Evolutionary conservation across 148 eudicot species (phyloP), one percentile per base, ranked within the genome.

Genomic region (Fagopyrum homotropicum): DNA sequence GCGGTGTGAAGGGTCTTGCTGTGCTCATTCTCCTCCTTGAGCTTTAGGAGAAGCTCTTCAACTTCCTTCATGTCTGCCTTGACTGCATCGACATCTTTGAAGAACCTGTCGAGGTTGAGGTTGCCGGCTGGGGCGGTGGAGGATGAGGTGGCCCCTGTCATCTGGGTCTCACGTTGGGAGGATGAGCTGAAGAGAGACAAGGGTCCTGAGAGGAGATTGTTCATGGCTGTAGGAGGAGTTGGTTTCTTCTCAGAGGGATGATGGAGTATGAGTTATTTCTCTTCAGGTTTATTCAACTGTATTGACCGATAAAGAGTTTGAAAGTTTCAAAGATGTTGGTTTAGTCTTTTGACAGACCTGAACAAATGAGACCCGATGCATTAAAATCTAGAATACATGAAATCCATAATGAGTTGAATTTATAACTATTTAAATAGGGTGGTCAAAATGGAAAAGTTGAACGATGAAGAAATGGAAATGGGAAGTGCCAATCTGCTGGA

Each of bases 1-100:
- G 93, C 88, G 60, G 79, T 87, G 78, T 90, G 93, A 12, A 88
- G 82, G 6, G 90, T 88, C 63, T 91, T 91, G 80, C 87, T 79
- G 46, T 91, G 88, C 11, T 94, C 98, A 68, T 94, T 81, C 0
- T 87, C 76, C 0, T 78, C 44, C 7, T 75, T 84, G 56, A 94
- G 90, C 9, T 78, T 83, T 7, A 49, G 30, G 63, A 80, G 80
- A 2, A 91, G 56, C 3, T 80, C 75, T 35, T 91, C 95, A 48
- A 94, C 86, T 14, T 83, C 88, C n/a, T 76, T 64, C 56, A 94
- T 77, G 40, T 89, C 91, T 4, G 84, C 85, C 44, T 91, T 89
- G 69, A 94, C 76, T 0, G 83, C 82, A 10, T 87, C 98, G 0
- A 91, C 97, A 30, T 91, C 98, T 8, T 78, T 73, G 82, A 89